phyloP scores from a whole-genome alignment of 495 filamentous ascomycete genomes.

The Parmelia sp. region DNA sequence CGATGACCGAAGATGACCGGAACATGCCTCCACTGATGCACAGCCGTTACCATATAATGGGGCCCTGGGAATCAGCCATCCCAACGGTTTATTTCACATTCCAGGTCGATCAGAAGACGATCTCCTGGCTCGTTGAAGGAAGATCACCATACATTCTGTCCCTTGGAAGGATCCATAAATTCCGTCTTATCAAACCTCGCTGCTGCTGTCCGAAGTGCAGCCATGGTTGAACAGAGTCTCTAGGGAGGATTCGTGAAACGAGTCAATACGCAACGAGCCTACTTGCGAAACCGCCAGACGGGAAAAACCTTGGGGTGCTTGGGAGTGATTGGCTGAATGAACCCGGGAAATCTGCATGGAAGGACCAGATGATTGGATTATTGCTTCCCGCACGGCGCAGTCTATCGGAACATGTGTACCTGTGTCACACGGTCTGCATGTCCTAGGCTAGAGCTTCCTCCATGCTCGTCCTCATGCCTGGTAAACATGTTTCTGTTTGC shows the following conservation, averaged over 20 bases:
- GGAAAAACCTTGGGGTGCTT: neutral
- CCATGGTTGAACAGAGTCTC: neutral
- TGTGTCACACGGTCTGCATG: neutral
- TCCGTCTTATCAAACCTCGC: neutral
- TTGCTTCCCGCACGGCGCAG: neutral
- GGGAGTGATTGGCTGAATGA: neutral
- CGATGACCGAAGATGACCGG: neutral
- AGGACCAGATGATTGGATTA: neutral
- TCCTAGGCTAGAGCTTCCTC: neutral
- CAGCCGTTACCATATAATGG: neutral
- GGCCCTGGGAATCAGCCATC: neutral
- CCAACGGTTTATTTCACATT: neutral
- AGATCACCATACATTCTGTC: neutral
- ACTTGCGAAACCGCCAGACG: neutral
- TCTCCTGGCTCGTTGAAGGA: neutral
- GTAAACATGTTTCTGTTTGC: neutral
- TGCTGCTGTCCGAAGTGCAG: neutral
- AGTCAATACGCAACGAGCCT: neutral
- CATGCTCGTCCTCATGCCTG: neutral
- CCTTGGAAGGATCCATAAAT: neutral
- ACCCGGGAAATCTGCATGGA: neutral
- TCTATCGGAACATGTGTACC: constrained; percentile 2
- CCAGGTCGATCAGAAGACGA: neutral
- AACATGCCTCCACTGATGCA: neutral
- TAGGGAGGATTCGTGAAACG: neutral